Conservation (phyloP, 192 early-diverging fungal species). For the Irineochytrium annulatum region DNA sequence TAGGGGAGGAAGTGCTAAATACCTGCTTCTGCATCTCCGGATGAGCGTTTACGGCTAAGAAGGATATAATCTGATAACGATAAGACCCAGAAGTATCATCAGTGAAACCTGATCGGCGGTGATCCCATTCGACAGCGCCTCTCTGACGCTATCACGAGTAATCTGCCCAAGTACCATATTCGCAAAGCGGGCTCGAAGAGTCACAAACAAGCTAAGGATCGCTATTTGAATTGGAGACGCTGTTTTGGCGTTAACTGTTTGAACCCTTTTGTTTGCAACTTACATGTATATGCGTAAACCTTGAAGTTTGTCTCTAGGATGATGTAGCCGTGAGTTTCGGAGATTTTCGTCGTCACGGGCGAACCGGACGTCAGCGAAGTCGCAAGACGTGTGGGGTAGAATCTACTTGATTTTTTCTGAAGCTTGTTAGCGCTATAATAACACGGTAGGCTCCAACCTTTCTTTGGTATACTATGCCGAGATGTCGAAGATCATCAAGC, state of each 20-base stretch:
- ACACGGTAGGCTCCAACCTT: conserved; percentile 40
- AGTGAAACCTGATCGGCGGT: conserved; percentile 78
- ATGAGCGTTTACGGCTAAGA: conserved; percentile 85
- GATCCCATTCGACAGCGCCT: conserved; percentile 81
- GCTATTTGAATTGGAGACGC: conserved; percentile 91
- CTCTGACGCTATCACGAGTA: conserved; percentile 80
- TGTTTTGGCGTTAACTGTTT: neutral
- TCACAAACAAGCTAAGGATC: conserved; percentile 84
- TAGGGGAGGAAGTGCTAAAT: neutral
- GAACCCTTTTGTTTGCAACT: neutral
- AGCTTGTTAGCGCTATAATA: neutral
- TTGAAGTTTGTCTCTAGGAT: conserved; percentile 85
- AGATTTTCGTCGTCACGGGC: conserved; percentile 39
- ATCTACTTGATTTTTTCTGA: conserved; percentile 59
- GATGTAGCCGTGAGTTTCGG: conserved; percentile 68
- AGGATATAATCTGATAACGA: conserved; percentile 75
- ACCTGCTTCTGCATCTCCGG: conserved; percentile 80
- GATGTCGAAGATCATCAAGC: conserved; percentile 81
- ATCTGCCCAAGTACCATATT: conserved; percentile 90
- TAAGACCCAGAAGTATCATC: neutral
- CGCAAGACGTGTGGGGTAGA: conserved; percentile 89
- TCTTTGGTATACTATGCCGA: conserved; percentile 86
- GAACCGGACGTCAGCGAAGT: conserved; percentile 85
- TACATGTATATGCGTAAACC: conserved; percentile 91
- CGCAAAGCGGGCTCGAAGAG: conserved; percentile 75